Evolutionary conservation across 495 filamentous ascomycete species (phyloP), one percentile per base, ranked within the genome.

Genomic region (Parathielavia appendiculata): DNA sequence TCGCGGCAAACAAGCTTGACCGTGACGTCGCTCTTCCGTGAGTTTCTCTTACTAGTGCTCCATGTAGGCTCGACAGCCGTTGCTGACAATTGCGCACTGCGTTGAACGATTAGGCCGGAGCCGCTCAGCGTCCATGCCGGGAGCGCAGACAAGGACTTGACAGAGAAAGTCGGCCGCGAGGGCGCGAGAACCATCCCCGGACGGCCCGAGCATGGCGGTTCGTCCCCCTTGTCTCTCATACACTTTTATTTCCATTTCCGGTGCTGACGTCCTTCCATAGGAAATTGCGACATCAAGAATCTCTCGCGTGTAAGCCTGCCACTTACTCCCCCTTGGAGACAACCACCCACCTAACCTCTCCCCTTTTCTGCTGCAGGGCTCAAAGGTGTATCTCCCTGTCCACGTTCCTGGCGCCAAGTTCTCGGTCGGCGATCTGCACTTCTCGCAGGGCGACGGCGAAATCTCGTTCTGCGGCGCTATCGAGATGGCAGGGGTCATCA

Each of bases 391-490:
- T 70, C 81, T 97, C 9, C 92, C 92, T 5, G 85, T 97, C 2
- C 78, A 81, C 56, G 88, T 97, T 32, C 77, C 81, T 0, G 91
- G 92, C 0, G 92, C 92, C 40, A 93, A 93, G 64, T 97, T 97
- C 76, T 87, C 82, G 46, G 92, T 97, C 11, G 92, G 92, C 16
- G 92, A 97, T 69, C 74, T 96, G 22, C 91, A 96, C 69, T 96
- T 95, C 75, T 88, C 83, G 0, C 84, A 96, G 70, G 90, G 91
- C 22, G 91, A 95, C 68, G 92, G 92, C 5, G 92, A 97, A 71
- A 96, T 97, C 51, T 90, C 86, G 0, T 97, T 97, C 73, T 97
- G 92, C 65, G 92, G 92, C 14, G 92, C 92, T 11, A 97, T 97
- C 59, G 92, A 97, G 69, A 97, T 97, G 90, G 89, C 92, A 0